These are phyloP conservation scores for Jatropha curcas DNA, from an alignment of 345 rosid species.

Conservation along the genomic window DNA sequence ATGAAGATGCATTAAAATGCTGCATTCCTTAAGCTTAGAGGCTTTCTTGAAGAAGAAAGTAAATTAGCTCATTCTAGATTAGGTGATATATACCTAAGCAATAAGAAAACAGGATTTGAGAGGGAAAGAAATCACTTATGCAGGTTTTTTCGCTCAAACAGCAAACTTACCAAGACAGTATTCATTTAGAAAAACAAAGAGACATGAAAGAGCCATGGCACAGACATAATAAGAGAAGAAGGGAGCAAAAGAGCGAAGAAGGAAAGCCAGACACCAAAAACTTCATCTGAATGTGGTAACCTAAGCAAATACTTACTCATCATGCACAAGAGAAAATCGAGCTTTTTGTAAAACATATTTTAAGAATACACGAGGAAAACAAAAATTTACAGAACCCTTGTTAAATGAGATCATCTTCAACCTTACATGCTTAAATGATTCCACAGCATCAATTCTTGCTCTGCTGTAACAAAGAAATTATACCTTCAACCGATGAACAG, in stretches of 20 bases:
- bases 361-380: background rate
- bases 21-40: background rate
- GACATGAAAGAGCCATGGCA: background rate
- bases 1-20: background rate
- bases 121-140: background rate
- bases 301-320: background rate
- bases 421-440: background rate
- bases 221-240: background rate
- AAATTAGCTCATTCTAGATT: background rate
- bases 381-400: background rate
- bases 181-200: no score
- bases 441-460: constrained; percentile 11
- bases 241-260: background rate
- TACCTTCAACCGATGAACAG: constrained; percentile 79
- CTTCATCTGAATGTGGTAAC: background rate
- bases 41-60: background rate
- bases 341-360: no score
- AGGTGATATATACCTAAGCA: background rate
- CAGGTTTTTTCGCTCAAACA: background rate
- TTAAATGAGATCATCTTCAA: background rate
- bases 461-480: constrained; percentile 6
- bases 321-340: background rate
- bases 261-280: no score
- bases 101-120: constrained; percentile 2
- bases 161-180: background rate